Evolutionary conservation across 2,329 filamentous ascomycete species (phyloP).

Genomic region (Aspergillus tanneri): DNA sequence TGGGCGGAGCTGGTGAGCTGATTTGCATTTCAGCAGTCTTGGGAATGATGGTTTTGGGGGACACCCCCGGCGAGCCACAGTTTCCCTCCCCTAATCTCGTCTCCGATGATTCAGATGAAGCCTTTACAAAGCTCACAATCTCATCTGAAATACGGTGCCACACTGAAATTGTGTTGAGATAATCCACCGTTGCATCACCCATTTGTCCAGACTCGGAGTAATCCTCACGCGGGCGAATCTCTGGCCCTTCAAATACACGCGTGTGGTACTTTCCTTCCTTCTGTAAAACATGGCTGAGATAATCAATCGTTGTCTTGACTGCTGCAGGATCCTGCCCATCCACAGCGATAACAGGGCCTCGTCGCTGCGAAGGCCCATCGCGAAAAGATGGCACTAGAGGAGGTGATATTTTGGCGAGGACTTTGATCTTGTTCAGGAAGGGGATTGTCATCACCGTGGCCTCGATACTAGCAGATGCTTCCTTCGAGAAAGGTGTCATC

Average conservation of each 20-base stretch:
- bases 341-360: conserved; percentile 79
- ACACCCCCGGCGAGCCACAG: conserved; percentile 21
- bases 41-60: conserved; percentile 36
- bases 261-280: conserved; percentile 54
- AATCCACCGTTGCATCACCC: conserved; percentile 54
- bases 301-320: conserved; percentile 64
- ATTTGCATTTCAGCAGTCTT: conserved; percentile 30
- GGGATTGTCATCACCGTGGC: conserved; percentile 74
- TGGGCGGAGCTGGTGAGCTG: conserved; percentile 31
- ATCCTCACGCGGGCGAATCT: conserved; percentile 24
- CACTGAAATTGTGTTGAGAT: conserved; percentile 64
- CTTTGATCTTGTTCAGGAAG: conserved; percentile 71
- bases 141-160: conserved; percentile 77
- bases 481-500: conserved; percentile 29
- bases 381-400: conserved; percentile 51
- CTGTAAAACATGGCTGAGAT: conserved; percentile 56
- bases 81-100: conserved; percentile 23
- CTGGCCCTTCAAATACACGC: conserved; percentile 50
- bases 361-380: conserved; percentile 39
- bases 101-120: conserved; percentile 17
- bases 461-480: conserved; percentile 53
- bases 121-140: conserved; percentile 61
- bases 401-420: conserved; percentile 73
- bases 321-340: conserved; percentile 70
- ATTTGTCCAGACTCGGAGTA: conserved; percentile 31